Evolutionary conservation across 2,329 filamentous ascomycete genomes (phyloP).

Genomic region (Fusarium sp.): DNA sequence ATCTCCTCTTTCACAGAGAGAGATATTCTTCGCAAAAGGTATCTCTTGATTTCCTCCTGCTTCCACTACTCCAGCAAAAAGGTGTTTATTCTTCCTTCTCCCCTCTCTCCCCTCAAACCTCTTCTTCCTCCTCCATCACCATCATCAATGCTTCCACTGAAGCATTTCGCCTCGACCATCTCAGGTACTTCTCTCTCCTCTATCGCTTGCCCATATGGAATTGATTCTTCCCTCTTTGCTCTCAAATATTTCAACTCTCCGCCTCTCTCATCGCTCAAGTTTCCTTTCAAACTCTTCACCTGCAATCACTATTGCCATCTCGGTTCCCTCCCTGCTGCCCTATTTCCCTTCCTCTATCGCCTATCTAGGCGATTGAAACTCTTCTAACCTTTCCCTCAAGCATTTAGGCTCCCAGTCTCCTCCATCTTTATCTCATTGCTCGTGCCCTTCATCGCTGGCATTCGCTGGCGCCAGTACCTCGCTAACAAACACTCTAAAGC

Average conservation of each 20-base stretch:
- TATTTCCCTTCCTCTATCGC: no score
- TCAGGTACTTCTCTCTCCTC: not conserved
- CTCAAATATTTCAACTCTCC: not conserved
- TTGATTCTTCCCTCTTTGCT: not conserved
- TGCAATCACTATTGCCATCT: no score
- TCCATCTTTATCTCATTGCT: no score
- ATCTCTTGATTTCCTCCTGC: not conserved
- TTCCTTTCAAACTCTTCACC: no score
- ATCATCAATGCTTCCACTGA: not conserved
- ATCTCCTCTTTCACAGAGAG: not conserved
- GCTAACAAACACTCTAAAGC: no score
- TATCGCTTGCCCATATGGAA: not conserved
- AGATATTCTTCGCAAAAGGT: not conserved
- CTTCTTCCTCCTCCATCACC: not conserved
- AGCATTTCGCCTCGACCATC: not conserved
- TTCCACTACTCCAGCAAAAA: not conserved
- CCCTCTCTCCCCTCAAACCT: not conserved
- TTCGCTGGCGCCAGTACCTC: no score
- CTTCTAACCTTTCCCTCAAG: no score
- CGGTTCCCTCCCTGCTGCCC: no score
- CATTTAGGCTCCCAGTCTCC: no score
- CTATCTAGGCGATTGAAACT: no score
- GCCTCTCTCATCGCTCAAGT: not conserved
- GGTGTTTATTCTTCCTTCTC: not conserved
- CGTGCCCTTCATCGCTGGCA: no score